Evolutionary conservation across 257 asterid species (phyloP).

Genomic region (Scutellaria barbata): DNA sequence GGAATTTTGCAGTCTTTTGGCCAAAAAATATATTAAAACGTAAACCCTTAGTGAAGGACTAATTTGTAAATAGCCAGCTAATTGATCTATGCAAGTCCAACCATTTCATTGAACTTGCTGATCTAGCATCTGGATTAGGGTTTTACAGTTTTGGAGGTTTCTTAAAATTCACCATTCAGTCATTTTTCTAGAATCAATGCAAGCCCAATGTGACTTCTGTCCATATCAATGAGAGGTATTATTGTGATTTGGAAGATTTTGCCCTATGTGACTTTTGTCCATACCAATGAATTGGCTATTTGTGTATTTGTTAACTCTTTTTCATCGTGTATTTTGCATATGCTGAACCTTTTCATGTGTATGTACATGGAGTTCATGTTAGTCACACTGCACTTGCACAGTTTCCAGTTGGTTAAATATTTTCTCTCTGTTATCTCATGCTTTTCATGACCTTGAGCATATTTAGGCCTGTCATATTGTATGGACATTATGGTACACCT

Average conservation of each 20-base stretch:
- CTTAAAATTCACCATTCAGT: neutral
- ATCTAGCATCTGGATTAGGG: too few species aligned
- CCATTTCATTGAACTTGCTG: neutral
- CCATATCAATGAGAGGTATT: neutral
- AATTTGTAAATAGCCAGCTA: neutral
- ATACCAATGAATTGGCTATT: neutral
- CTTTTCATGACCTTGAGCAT: neutral
- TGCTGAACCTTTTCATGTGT: conserved; percentile 3
- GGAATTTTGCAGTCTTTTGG: neutral
- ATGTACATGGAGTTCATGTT: conserved; percentile 20
- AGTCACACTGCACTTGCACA: neutral
- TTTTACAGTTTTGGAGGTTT: conserved; percentile 11
- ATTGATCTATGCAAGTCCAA: neutral
- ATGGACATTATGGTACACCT: too few species aligned
- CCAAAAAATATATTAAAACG: too few species aligned
- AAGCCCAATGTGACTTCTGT: neutral
- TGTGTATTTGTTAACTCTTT: neutral
- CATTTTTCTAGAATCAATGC: conserved; percentile 2
- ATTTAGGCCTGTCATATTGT: neutral
- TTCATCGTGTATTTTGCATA: conserved; percentile 9
- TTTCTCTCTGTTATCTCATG: conserved; percentile 2
- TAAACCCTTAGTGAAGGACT: neutral
- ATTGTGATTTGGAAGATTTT: conserved; percentile 12
- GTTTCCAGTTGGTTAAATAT: neutral
- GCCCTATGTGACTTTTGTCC: too few species aligned